Percentiles rank a stretch among this genome's conserved stretches.
phyloP scores from a whole-genome alignment of 2,329 filamentous ascomycete genomes.

The Fusarium bactridioides region DNA sequence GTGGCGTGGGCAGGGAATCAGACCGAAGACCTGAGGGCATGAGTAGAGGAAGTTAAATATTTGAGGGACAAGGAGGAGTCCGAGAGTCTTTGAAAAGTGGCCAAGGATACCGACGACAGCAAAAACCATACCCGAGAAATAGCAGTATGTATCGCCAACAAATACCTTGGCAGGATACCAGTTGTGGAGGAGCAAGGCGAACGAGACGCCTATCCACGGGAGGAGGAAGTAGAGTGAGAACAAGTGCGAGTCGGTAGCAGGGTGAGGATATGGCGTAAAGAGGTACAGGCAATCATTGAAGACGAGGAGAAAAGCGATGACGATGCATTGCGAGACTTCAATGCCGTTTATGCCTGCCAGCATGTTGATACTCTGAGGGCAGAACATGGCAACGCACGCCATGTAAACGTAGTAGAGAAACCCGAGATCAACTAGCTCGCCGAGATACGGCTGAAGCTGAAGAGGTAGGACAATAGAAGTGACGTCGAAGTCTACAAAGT shows the following conservation, averaged over 20 bases:
- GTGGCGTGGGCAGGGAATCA: conserved; percentile 93
- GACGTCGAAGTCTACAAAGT: conserved; percentile 98
- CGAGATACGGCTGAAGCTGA: conserved; percentile 83
- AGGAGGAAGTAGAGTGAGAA: conserved; percentile 95
- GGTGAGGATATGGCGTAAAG: conserved; percentile 83
- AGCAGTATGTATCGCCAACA: conserved; percentile 98
- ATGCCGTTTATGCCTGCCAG: conserved; percentile 99
- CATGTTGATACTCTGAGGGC: conserved; percentile 99
- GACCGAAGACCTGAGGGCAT: conserved; percentile 85
- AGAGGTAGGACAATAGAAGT: conserved; percentile 93
- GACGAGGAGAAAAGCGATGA: conserved; percentile 83
- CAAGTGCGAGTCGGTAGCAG: conserved; percentile 92
- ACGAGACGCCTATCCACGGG: conserved; percentile 91
- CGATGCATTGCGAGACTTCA: conserved; percentile 92
- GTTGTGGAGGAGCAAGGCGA: conserved; percentile 88
- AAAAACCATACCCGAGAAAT: conserved; percentile 99
- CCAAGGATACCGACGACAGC: conserved; percentile 95
- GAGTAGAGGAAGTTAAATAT: conserved; percentile 98
- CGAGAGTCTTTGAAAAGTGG: conserved; percentile 96
- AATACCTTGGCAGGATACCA: conserved; percentile 97
- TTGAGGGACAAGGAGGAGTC: conserved; percentile 90
- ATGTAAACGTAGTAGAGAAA: conserved; percentile 94
- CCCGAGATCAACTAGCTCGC: conserved; percentile 83
- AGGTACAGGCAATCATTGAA: conserved; percentile 92
- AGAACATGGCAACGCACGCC: conserved; percentile 96